Evolutionary conservation across 805 yeast species (phyloP).

Genomic region (Schwanniomyces polymorphus): DNA sequence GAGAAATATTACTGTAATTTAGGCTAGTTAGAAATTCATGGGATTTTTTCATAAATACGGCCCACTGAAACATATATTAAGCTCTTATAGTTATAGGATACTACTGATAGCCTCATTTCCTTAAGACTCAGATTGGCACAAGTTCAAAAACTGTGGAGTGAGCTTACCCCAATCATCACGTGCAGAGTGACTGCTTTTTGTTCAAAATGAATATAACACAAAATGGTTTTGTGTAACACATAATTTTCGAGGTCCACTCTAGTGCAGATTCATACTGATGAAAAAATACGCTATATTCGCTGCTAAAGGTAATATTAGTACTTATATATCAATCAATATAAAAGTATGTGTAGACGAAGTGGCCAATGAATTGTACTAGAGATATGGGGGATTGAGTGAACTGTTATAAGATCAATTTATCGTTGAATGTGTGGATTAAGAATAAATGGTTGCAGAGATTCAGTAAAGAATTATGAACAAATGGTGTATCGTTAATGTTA

Average conservation of each 20-base stretch:
- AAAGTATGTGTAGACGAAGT: neutral
- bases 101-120: too few species aligned
- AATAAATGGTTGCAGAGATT: too few species aligned
- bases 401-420: neutral
- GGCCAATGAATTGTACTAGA: neutral
- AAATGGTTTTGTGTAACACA: neutral
- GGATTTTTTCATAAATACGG: too few species aligned
- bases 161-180: neutral
- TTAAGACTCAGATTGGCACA: neutral
- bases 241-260: neutral
- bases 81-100: too few species aligned
- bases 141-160: neutral
- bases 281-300: neutral
- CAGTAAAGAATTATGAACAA: too few species aligned
- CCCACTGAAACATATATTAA: neutral
- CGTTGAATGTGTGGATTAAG: too few species aligned
- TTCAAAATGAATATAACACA: neutral
- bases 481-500: too few species aligned
- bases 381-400: neutral
- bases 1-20: too few species aligned
- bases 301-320: neutral
- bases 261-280: neutral
- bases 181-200: neutral
- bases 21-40: too few species aligned
- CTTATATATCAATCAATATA: neutral